Evolutionary conservation across 140 eudicot genomes (phyloP).

Genomic region (Oenanthe javanica): DNA sequence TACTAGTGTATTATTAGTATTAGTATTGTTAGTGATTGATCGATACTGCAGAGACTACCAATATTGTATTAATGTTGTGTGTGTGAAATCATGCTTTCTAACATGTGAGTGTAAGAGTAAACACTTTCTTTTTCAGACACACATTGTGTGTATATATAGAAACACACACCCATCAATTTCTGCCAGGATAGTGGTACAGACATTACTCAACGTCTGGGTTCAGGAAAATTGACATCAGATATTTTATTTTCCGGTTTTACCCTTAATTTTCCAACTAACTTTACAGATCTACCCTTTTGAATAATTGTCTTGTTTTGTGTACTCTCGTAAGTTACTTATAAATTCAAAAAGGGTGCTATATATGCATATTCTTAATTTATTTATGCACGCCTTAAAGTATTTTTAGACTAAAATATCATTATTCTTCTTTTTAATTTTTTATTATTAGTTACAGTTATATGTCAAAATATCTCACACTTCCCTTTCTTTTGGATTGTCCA

Average conservation of each 20-base stretch:
- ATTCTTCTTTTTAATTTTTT: too few species aligned
- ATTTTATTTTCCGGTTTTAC: background rate
- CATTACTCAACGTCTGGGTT: background rate
- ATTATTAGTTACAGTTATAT: too few species aligned
- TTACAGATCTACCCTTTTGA: too few species aligned
- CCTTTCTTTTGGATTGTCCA: too few species aligned
- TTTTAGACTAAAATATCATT: too few species aligned
- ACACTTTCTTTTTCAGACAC: background rate
- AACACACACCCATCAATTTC: background rate
- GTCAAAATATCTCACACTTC: too few species aligned
- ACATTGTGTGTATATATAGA: background rate
- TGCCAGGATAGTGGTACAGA: constrained; percentile 1
- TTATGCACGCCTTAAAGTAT: too few species aligned
- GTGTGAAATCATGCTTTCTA: background rate
- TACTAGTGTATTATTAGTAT: background rate
- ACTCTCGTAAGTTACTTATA: too few species aligned
- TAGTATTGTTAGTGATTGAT: background rate
- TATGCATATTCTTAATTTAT: too few species aligned
- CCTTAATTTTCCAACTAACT: background rate
- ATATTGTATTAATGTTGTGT: background rate
- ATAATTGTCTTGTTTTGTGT: too few species aligned
- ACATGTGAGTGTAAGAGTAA: background rate
- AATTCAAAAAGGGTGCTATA: too few species aligned
- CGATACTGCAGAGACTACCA: background rate
- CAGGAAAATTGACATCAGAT: background rate